phyloP scores from a whole-genome alignment of 441 rosid genomes.

The Adansonia madagascariensis region DNA sequence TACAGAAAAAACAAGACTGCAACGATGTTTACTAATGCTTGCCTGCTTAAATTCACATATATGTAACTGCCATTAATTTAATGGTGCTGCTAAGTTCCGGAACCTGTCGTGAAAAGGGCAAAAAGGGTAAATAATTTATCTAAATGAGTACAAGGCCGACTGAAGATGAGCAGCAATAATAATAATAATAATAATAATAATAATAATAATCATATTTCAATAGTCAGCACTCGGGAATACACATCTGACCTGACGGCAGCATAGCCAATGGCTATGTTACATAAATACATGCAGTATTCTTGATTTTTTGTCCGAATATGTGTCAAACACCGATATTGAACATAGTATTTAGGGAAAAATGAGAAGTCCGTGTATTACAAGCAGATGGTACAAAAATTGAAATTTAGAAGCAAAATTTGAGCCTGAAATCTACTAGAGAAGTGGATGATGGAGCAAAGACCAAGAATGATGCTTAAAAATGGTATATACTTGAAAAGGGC shows the following conservation, averaged over 20 bases:
- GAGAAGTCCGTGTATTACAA: no score
- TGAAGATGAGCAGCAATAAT: slow-evolving; percentile 17
- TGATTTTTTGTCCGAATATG: no score
- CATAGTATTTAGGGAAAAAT: no score
- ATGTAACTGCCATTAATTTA: slow-evolving; percentile 20
- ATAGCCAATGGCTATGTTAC: no score
- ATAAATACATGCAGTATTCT: no score
- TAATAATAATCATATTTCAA: not conserved
- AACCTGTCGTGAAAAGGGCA: not conserved
- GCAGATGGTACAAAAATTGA: no score
- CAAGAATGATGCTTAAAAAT: slow-evolving; percentile 2
- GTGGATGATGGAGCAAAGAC: not conserved
- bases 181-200: slow-evolving; percentile 16
- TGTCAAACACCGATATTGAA: no score
- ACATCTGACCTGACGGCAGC: not conserved
- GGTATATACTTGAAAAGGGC: slow-evolving; percentile 16
- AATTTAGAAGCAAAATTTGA: not conserved
- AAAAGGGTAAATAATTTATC: not conserved
- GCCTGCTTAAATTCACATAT: not conserved
- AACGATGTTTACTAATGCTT: not conserved
- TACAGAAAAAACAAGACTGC: not conserved
- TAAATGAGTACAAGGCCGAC: slow-evolving; percentile 16
- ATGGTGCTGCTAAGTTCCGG: not conserved
- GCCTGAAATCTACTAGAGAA: not conserved
- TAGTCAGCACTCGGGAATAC: slow-evolving; percentile 48